Evolutionary conservation across 2,329 filamentous ascomycete species (phyloP).

Genomic region (Aspergillus sp.): DNA sequence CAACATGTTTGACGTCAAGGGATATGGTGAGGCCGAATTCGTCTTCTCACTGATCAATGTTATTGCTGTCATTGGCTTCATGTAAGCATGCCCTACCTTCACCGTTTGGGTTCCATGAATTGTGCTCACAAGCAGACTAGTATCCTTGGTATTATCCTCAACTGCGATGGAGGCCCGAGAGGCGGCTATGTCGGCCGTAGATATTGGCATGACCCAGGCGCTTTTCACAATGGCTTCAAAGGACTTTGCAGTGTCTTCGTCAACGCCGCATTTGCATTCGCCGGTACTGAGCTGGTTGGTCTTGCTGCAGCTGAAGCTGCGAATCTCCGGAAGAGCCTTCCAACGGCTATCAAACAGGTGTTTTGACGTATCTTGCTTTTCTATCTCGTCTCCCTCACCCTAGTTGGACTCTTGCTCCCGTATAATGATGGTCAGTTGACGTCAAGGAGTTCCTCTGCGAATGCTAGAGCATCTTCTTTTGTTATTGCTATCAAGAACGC

Average conservation of each 20-base stretch:
- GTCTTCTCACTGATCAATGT: constrained; percentile 82
- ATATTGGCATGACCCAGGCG: constrained; percentile 74
- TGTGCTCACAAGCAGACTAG: constrained; percentile 34
- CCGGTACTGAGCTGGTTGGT: constrained; percentile 57
- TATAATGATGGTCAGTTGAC: constrained; percentile 62
- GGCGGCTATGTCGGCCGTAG: constrained; percentile 72
- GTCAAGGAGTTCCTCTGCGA: constrained; percentile 49
- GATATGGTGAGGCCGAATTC: constrained; percentile 86
- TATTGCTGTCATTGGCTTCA: constrained; percentile 77
- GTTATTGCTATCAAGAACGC: constrained; percentile 86
- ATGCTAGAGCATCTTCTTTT: constrained; percentile 77
- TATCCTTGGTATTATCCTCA: constrained; percentile 77
- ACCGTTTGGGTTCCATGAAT: neutral
- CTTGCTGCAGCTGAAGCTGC: constrained; percentile 53
- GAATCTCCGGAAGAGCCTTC: constrained; percentile 62
- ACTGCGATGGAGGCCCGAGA: constrained; percentile 68
- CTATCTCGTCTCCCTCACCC: constrained; percentile 73
- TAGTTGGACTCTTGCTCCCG: constrained; percentile 77
- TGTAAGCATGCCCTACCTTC: constrained; percentile 47
- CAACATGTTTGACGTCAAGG: constrained; percentile 81
- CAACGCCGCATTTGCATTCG: constrained; percentile 57
- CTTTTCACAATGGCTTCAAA: constrained; percentile 61
- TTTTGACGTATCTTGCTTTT: constrained; percentile 93
- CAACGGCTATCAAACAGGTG: constrained; percentile 83
- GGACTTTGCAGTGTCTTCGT: constrained; percentile 59